Conservation (phyloP, 345 rosid species). For the Linum trigynum region DNA sequence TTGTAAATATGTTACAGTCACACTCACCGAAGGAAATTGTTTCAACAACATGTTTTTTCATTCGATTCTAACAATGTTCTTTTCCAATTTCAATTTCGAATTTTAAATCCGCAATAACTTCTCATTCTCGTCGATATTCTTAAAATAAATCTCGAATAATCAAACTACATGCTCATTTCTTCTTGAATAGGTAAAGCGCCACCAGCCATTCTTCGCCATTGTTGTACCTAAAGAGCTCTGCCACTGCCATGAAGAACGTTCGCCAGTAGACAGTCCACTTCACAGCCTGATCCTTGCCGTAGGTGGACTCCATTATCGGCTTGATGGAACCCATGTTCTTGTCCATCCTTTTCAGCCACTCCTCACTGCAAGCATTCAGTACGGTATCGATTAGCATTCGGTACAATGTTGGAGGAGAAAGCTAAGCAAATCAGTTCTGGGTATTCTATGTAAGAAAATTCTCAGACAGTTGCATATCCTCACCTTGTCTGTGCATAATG, state of each 20-base stretch:
- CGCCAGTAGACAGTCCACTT: conserved; percentile 90
- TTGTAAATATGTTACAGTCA: no score
- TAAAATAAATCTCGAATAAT: conserved; percentile 19
- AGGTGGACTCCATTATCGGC: conserved; percentile 65
- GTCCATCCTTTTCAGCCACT: conserved; percentile 88
- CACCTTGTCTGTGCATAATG: conserved; percentile 82
- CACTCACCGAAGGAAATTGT: no score
- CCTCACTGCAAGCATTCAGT: conserved; percentile 41
- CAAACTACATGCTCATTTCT: conserved; percentile 33
- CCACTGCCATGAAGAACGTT: conserved; percentile 74
- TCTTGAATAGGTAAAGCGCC: conserved; percentile 60
- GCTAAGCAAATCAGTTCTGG: no score
- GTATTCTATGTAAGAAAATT: background rate
- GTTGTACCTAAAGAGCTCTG: conserved; percentile 77
- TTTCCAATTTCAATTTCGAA: conserved; percentile 57
- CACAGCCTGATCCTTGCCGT: conserved; percentile 65
- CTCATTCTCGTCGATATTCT: conserved; percentile 78
- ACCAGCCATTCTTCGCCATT: conserved; percentile 91
- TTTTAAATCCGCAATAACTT: conserved; percentile 62
- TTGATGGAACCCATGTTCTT: conserved; percentile 33
- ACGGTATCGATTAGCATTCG: background rate
- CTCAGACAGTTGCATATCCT: background rate
- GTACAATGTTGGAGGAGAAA: background rate
- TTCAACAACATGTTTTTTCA: no score
- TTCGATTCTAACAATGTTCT: no score